Base-by-base conservation (phyloP, 352 stramenopile genomes). In the Phytophthora citricola region DNA sequence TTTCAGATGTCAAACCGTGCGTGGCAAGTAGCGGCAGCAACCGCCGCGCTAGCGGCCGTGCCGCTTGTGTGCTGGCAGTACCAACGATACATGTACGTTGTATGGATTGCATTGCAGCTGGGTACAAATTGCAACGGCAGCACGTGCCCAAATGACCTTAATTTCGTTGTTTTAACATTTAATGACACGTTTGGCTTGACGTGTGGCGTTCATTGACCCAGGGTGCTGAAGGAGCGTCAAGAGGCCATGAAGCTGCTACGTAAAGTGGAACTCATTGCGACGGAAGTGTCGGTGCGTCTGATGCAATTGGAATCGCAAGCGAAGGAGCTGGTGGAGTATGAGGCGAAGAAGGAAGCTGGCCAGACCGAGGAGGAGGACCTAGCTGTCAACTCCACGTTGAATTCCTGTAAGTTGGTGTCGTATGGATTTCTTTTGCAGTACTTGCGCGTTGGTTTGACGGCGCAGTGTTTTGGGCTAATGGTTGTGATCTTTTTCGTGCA, bases 191-290 rank as follows among this genome's bases (percentile, higher is more conserved):
- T 48, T 70, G 46, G 5, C 24, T 54, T 24, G 15, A 54, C 38
- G 34, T 66, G 56, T 63, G 49, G 60, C 17, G 47, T 47, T 20
- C 11, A 40, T 61, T 12, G 26, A 58, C 38, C 10, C 32, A 77
- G 69, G 47, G 45, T 58, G 48, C 40, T 47, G 7, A 70, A 69
- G 38, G 39, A 72, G 53, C 80, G 77, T 14, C 60, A 69, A 12
- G 50, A 92, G 20, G 72, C 83, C 1, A 72, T 91, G 20, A 87
- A 90, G 53, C 72, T 94, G 26, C 67, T 95, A 63, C 69, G 58
- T 11, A 89, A 90, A 55, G 84, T 95, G 34, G 83, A 95, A 31
- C 65, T 85, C 4, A 87, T 95, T 63, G 81, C 87, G 1, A 73
- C 66, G 11, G 81, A 92, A 36, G 82, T 95, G 26, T 65, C 69